Conservation (phyloP, 106 monocot genomes). For the Narthecium ossifragum region DNA sequence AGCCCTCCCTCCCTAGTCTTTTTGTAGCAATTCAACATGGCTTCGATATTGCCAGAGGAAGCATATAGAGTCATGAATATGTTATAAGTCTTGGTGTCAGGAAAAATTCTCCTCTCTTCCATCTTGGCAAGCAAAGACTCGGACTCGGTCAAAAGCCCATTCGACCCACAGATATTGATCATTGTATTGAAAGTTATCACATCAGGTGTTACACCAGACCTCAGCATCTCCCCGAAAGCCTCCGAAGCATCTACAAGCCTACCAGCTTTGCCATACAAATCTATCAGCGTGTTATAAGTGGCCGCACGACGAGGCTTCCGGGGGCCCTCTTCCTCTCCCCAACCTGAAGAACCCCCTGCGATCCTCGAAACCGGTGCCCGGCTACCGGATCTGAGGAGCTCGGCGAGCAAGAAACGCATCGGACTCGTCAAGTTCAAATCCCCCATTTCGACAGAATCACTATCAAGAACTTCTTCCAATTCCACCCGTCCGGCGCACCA, state of each 20-base stretch:
- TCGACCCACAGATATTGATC: constrained; percentile 52
- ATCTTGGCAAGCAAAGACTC: constrained; percentile 54
- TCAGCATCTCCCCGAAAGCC: constrained; percentile 53
- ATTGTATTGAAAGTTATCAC: constrained; percentile 78
- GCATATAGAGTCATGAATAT: constrained; percentile 67
- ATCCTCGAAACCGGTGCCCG: constrained; percentile 6
- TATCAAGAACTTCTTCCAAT: constrained; percentile 23
- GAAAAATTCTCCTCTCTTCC: constrained; percentile 51
- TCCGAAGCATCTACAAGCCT: constrained; percentile 60
- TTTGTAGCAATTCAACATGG: constrained; percentile 29
- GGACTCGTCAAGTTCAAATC: constrained; percentile 20
- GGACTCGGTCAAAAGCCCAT: constrained; percentile 50
- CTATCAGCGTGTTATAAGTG: constrained; percentile 78
- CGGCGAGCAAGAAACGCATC: constrained; percentile 61
- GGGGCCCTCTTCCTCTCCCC: background rate
- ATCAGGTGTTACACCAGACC: constrained; percentile 56
- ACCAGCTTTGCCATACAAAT: constrained; percentile 80
- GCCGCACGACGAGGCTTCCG: constrained; percentile 53
- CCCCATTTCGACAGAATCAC: background rate
- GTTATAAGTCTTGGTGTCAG: constrained; percentile 81
- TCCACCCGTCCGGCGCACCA: constrained; percentile 55
- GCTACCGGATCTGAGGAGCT: constrained; percentile 45
- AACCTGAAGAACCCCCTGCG: too few species aligned
- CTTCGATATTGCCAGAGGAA: constrained; percentile 17
- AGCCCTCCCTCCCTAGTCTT: constrained; percentile 35